Evolutionary conservation across 768 basidiomycete species (phyloP).

Genomic region (Cystobasidium onofrii): DNA sequence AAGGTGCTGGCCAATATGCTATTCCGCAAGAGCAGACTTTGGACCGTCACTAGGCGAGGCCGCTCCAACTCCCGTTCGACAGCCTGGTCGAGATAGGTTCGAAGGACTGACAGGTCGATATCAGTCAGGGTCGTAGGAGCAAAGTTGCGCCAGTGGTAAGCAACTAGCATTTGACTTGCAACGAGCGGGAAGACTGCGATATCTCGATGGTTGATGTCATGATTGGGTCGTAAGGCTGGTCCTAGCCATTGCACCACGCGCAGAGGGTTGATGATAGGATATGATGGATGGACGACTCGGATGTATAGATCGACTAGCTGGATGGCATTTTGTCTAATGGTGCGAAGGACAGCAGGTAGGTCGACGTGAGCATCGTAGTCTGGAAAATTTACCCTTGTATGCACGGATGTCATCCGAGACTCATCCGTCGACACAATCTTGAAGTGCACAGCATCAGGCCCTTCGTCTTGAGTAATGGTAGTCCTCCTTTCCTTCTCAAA

Average conservation of each 20-base stretch:
- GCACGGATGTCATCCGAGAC: neutral
- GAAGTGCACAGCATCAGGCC: constrained; percentile 3
- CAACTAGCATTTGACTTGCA: neutral
- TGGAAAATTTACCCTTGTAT: neutral
- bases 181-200: neutral
- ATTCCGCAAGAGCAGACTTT: constrained; percentile 4
- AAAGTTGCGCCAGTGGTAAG: constrained; percentile 10
- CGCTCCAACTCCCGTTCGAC: neutral
- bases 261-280: constrained; percentile 2
- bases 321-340: neutral
- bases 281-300: neutral
- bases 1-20: neutral
- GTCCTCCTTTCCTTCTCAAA: neutral
- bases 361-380: constrained; percentile 11
- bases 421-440: neutral
- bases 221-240: too few species aligned
- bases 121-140: neutral
- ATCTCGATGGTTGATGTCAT: neutral
- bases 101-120: neutral
- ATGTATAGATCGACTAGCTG: constrained; percentile 5
- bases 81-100: neutral
- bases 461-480: constrained; percentile 6
- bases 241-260: neutral
- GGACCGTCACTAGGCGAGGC: constrained; percentile 4
- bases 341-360: neutral